Evolutionary conservation across 2,329 filamentous ascomycete genomes (phyloP).

Genomic region (Nannizziopsis barbatae): DNA sequence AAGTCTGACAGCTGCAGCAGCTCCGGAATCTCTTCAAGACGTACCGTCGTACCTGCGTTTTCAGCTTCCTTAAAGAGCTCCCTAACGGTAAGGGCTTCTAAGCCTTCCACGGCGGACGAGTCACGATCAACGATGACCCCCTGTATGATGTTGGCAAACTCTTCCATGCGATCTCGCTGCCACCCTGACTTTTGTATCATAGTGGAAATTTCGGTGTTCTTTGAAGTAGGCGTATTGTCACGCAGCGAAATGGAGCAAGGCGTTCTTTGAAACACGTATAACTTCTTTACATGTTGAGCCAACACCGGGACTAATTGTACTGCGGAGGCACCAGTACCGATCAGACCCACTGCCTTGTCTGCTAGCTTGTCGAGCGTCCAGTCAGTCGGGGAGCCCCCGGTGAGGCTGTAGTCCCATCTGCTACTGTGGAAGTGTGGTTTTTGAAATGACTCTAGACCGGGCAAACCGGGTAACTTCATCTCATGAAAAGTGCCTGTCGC

Average conservation of each 20-base stretch:
- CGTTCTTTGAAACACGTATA: constrained; percentile 38
- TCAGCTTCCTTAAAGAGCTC: too few relatives aligned
- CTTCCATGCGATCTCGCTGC: constrained; percentile 17
- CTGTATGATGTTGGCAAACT: constrained; percentile 2
- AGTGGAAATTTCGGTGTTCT: neutral
- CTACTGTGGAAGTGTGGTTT: constrained; percentile 36
- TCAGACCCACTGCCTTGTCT: constrained; percentile 33
- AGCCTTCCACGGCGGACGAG: too few relatives aligned
- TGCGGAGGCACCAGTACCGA: constrained; percentile 38
- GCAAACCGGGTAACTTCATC: constrained; percentile 37
- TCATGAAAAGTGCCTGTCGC: constrained; percentile 35
- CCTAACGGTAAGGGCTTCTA: too few relatives aligned
- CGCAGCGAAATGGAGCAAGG: constrained; percentile 18
- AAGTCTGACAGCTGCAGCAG: constrained; percentile 26
- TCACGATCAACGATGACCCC: neutral
- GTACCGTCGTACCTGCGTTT: too few relatives aligned
- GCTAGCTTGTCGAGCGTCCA: constrained; percentile 23
- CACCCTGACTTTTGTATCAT: neutral
- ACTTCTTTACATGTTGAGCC: constrained; percentile 26
- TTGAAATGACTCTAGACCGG: constrained; percentile 29
- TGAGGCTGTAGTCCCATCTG: constrained; percentile 33
- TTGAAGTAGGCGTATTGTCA: neutral
- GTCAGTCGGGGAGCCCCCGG: neutral
- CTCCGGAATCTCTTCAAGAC: too few relatives aligned
- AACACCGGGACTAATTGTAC: constrained; percentile 34